Evolutionary conservation across 148 eudicot genomes (phyloP).

Genomic region (Polygonum aviculare): DNA sequence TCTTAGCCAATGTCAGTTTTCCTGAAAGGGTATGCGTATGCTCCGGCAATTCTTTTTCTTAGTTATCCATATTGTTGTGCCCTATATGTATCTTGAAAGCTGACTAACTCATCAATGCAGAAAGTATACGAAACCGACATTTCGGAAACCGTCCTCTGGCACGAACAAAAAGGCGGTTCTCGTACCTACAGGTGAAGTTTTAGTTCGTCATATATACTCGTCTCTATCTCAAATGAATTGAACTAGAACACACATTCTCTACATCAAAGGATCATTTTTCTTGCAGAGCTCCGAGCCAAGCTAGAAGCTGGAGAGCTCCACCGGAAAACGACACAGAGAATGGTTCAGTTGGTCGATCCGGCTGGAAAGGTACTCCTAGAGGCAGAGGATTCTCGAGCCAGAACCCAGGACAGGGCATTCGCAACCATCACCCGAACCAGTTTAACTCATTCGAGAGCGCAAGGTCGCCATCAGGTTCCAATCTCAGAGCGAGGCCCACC

Average conservation of each 20-base stretch:
- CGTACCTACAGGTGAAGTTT: neutral
- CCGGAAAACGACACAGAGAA: neutral
- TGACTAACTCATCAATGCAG: neutral
- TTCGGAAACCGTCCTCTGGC: neutral
- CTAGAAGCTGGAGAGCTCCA: neutral
- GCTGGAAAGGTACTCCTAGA: neutral
- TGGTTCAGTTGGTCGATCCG: neutral
- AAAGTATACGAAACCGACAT: neutral
- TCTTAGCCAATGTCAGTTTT: neutral
- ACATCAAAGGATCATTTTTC: neutral
- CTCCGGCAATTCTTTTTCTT: neutral
- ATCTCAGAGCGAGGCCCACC: neutral
- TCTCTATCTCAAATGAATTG: neutral
- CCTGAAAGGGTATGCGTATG: neutral
- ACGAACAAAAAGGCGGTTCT: neutral
- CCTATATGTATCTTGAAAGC: neutral
- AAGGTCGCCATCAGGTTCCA: neutral
- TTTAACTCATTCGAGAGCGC: neutral
- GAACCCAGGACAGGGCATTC: neutral
- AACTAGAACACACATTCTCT: neutral
- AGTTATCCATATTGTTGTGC: neutral
- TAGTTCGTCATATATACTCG: neutral
- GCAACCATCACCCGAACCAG: neutral
- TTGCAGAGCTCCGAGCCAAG: slow-evolving; percentile 6
- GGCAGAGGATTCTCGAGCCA: neutral